phyloP scores from a whole-genome alignment of 331 rosid species.

The Pyracantha coccinea region DNA sequence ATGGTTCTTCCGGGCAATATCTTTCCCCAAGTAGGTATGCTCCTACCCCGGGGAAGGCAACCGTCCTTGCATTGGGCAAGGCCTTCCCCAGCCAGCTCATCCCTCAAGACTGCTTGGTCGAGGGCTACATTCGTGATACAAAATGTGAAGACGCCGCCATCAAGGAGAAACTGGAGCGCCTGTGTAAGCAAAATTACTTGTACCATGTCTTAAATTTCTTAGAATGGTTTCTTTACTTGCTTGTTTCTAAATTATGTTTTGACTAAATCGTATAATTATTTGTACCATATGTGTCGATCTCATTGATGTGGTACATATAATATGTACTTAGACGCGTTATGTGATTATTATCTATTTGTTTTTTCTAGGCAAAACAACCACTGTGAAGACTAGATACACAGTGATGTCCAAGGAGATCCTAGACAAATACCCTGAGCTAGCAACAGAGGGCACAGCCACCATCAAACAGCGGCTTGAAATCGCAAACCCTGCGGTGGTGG shows the following conservation, averaged over 20 bases:
- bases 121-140: constrained; percentile 86
- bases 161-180: constrained; percentile 84
- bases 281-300: too few species aligned
- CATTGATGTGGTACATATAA: background rate
- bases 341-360: background rate
- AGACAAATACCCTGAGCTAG: constrained; percentile 77
- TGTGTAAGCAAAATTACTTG: constrained; percentile 49
- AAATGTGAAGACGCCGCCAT: constrained; percentile 61
- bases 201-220: too few species aligned
- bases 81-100: constrained; percentile 82
- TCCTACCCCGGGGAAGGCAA: constrained; percentile 68
- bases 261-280: background rate
- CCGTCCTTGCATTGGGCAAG: constrained; percentile 84
- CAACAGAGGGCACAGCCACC: constrained; percentile 80
- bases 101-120: constrained; percentile 94
- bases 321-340: background rate
- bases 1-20: constrained; percentile 8
- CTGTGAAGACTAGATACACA: constrained; percentile 94
- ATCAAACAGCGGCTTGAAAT: constrained; percentile 77
- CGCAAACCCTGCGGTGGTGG: constrained; percentile 85
- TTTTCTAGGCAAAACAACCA: constrained; percentile 73
- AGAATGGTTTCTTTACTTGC: background rate
- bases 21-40: constrained; percentile 24
- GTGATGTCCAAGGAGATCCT: constrained; percentile 94
- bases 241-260: background rate